A percentile compares a stretch with the other conserved stretches of the same genome.
Evolutionary conservation across 306 rosid species (phyloP).

Genomic region (Alnus glutinosa): DNA sequence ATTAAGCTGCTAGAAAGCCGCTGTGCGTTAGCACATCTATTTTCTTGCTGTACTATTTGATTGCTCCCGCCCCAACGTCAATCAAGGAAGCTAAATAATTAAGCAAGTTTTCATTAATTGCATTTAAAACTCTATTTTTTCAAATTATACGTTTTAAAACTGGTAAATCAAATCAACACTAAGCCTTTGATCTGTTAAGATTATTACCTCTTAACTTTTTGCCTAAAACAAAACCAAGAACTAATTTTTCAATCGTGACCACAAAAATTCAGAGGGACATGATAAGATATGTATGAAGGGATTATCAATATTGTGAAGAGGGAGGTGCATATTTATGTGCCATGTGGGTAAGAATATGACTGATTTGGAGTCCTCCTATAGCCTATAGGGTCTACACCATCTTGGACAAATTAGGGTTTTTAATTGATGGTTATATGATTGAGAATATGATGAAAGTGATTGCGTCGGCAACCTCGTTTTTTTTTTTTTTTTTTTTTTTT

Average conservation of each 20-base stretch:
- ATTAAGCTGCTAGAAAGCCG: no score
- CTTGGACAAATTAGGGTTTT: constrained; percentile 25
- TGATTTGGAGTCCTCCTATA: constrained; percentile 18
- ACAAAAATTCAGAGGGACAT: constrained; percentile 16
- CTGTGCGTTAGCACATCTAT: no score
- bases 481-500: not conserved
- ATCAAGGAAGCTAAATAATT: no score
- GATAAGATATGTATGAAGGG: constrained; percentile 7
- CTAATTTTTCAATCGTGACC: constrained; percentile 19
- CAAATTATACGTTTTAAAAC: no score
- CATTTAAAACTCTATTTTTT: no score
- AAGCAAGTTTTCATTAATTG: no score
- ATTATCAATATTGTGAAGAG: constrained; percentile 3
- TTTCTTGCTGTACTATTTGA: no score
- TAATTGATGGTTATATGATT: constrained; percentile 28
- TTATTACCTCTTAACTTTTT: no score
- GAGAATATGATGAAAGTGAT: constrained; percentile 40
- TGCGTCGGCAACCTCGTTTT: constrained; percentile 25
- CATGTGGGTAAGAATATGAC: constrained; percentile 36
- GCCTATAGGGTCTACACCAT: constrained; percentile 20
- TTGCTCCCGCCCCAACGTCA: no score
- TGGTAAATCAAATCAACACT: no score
- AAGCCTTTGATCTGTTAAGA: no score
- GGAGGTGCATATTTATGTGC: constrained; percentile 17
- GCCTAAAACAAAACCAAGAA: no score